phyloP scores from a whole-genome alignment of 1,139 yeast species.

The Sugiyamaella novakii region DNA sequence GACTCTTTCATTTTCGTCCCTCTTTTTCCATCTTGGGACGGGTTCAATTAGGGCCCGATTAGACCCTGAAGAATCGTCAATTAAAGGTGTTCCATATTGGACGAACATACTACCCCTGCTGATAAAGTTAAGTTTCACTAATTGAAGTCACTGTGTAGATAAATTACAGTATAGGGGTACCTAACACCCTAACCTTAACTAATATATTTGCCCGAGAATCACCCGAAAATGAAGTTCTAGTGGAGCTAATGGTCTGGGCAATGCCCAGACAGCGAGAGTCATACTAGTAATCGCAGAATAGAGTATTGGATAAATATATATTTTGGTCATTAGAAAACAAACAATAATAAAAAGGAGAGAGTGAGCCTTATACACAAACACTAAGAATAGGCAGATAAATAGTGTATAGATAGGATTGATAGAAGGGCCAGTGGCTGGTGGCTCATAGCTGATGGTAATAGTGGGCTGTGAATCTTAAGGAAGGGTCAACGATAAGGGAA shows the following conservation, averaged over 20 bases:
- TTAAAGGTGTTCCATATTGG: conserved; percentile 23
- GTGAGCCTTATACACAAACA: conserved; percentile 16
- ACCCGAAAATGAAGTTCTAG: too few relatives aligned
- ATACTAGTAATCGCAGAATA: too few relatives aligned
- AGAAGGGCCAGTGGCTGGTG: too few relatives aligned
- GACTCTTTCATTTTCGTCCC: conserved; percentile 24
- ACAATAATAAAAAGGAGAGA: conserved; percentile 5
- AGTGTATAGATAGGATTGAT: background rate
- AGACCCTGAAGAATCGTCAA: conserved; percentile 10
- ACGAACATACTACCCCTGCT: conserved; percentile 12
- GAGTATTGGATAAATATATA: conserved; percentile 3
- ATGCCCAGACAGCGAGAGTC: too few relatives aligned
- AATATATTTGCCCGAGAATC: too few relatives aligned
- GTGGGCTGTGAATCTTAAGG: background rate
- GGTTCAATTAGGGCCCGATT: conserved; percentile 3
- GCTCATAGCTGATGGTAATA: background rate
- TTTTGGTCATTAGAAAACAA: conserved; percentile 18
- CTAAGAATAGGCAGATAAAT: conserved; percentile 10
- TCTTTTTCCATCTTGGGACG: conserved; percentile 23
- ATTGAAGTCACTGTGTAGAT: too few relatives aligned
- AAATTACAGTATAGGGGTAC: too few relatives aligned
- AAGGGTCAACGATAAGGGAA: background rate
- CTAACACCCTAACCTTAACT: too few relatives aligned
- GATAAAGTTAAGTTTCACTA: too few relatives aligned
- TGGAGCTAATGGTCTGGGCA: too few relatives aligned